Percentiles rank a stretch among this genome's conserved stretches.
Conservation (phyloP, 2,329 filamentous ascomycete species). For the Aspergillus luchuensis region DNA sequence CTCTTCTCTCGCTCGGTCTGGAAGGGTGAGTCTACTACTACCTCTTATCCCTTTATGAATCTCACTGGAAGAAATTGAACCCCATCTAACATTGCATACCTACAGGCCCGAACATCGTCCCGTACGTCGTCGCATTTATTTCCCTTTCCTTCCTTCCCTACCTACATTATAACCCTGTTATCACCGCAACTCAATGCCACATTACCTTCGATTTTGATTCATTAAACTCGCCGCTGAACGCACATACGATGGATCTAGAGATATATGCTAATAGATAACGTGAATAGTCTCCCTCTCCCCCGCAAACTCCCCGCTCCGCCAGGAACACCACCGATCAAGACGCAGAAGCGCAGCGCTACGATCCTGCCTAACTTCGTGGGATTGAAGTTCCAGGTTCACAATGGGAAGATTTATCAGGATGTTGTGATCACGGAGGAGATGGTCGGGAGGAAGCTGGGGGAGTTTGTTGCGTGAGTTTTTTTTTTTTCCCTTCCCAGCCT, state of each 20-base stretch:
- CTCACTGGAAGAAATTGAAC: background rate
- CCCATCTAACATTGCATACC: background rate
- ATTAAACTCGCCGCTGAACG: no score
- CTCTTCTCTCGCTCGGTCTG: constrained; percentile 77
- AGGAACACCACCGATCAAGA: constrained; percentile 73
- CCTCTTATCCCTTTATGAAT: background rate
- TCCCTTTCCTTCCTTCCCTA: background rate
- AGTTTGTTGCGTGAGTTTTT: constrained; percentile 77
- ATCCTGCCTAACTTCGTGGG: constrained; percentile 93
- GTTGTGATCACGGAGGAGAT: constrained; percentile 89
- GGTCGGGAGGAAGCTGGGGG: constrained; percentile 92
- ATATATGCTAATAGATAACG: constrained; percentile 1
- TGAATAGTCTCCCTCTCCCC: constrained; percentile 43
- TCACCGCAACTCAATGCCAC: no score
- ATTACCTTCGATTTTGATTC: no score
- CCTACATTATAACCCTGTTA: no score
- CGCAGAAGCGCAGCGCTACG: constrained; percentile 82
- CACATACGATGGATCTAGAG: background rate
- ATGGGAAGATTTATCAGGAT: constrained; percentile 84
- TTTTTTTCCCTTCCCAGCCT: no score
- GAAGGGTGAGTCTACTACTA: constrained; percentile 66
- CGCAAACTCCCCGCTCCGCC: constrained; percentile 55
- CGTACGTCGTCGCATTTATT: constrained; percentile 54
- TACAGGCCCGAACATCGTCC: constrained; percentile 68
- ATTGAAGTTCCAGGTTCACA: constrained; percentile 85